Evolutionary conservation across 176 grass and related monocot genomes (phyloP), one percentile per base, ranked within the genome.

Genomic region (Aegilops longissima): DNA sequence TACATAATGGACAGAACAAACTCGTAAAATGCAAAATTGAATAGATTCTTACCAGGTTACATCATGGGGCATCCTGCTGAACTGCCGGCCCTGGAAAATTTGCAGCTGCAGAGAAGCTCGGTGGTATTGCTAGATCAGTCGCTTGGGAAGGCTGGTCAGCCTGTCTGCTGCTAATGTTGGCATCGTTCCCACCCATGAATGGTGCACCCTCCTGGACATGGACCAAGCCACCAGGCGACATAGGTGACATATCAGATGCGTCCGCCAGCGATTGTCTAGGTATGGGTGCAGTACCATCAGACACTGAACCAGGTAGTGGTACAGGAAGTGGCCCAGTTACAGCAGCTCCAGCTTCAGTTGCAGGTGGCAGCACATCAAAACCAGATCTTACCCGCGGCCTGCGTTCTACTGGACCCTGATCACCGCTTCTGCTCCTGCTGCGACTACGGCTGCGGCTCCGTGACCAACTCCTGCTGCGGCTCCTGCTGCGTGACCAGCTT

Each of bases 401-500:
- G 51, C 82, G 78, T 44, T 88, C 90, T 13, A 31, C 42, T 66
- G 79, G 30, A 18, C 85, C 86, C 89, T 88, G 73, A 76, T 81
- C 87, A 24, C 35, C 45, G 76, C 97, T 96, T 52, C 80, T 91
- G 77, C 93, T 95, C 10, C 81, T 79, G 70, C 94, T 93, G 13
- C 76, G 64, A 82, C 91, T 93, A 13, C 69, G 76, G 79, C 93
- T 90, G 51, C 68, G 36, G 73, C 92, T 92, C 4, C 67, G 21
- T 3, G 78, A 86, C 78, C 93, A 67, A 47, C 96, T 98, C 45
- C 92, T 71, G 56, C 93, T 94, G 42, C 80, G 61, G 52, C 93
- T 98, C 11, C 90, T 85, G 36, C 97, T 99, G 2, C 94, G 77
- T 17, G 87, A 89, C 66, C 90, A 65, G 76, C 93, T 95, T 72